Base-by-base conservation (phyloP, 1,284 basidiomycete genomes). In the Sporisorium reilianum region DNA sequence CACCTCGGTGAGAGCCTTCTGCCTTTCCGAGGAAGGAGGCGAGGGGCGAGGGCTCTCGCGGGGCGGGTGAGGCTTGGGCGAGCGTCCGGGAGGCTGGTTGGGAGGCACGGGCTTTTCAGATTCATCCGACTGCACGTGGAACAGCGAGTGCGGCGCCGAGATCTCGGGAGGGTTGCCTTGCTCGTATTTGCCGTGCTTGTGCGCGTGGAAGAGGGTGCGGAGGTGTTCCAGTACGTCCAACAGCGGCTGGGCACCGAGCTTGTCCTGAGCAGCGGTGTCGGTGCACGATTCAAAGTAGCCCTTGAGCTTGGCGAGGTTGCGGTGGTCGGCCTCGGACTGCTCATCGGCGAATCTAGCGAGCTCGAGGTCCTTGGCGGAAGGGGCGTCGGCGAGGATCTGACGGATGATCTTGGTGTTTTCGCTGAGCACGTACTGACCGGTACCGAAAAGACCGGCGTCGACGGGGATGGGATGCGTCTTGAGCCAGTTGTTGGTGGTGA, bases 231-330 rank as follows among this genome's bases (percentile, higher is more conserved):
- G 69, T 4, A 88, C 80, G 2, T 86, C 83, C 12, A 87, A 61
- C 2, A 89, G 75, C 0, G 88, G 88, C 55, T 84, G 68, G 34
- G 85, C 54, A 1, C 88, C 88, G 3, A 82, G 64, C 36, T 86
- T 73, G 79, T 89, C 86, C 68, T 88, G 85, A 10, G 71, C 57
- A 28, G 86, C 82, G 81, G 93, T 90, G 77, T 96, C 89, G 86
- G 93, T 87, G 86, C 96, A 99, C 20, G 93, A 93, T 18, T 87
- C 80, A 85, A 95, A 97, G 61, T 94, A 89, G 40, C 89, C 88
- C 58, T 91, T 90, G 63, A 99, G 88, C 86, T 96, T 96, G 69
- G 86, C 87, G 26, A 96, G 88, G 52, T 95, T 89, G 69, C 88
- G 86, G 55, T 88, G 86, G 80, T 96, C 94, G 61, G 85, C 85